Conservation (phyloP, 805 yeast genomes). For the Teunomyces cretensis region DNA sequence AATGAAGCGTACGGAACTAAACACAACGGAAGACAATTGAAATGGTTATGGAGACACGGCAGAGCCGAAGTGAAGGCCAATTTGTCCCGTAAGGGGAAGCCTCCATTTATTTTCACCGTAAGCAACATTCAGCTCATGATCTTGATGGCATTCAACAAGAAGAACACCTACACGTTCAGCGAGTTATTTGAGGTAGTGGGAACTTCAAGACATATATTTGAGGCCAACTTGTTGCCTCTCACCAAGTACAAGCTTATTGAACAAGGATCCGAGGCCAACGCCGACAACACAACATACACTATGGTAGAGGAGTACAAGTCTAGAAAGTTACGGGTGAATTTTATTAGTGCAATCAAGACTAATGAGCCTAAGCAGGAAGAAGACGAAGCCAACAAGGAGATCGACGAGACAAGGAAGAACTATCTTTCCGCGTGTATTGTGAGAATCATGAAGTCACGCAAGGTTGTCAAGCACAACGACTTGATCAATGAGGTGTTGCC, state of each 20-base stretch:
- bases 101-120: constrained; percentile 78
- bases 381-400: constrained; percentile 74
- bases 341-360: constrained; percentile 57
- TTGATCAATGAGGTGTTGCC: constrained; percentile 85
- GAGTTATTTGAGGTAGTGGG: constrained; percentile 69
- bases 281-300: constrained; percentile 56
- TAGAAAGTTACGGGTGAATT: constrained; percentile 79
- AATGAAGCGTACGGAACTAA: constrained; percentile 66
- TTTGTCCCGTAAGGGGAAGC: constrained; percentile 74
- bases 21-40: constrained; percentile 84
- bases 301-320: constrained; percentile 81
- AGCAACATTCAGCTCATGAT: constrained; percentile 87
- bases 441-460: constrained; percentile 93
- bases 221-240: constrained; percentile 76
- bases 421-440: constrained; percentile 92
- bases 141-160: constrained; percentile 75
- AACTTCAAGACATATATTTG: constrained; percentile 61
- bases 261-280: constrained; percentile 55
- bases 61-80: constrained; percentile 90
- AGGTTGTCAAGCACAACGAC: constrained; percentile 71
- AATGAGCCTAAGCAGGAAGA: constrained; percentile 64
- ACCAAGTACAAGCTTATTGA: constrained; percentile 72
- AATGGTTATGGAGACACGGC: constrained; percentile 95
- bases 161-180: constrained; percentile 55
- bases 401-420: constrained; percentile 82